These are phyloP conservation scores for Dichotomopilus funicola DNA, from an alignment of 2,329 filamentous ascomycete genomes.

Conservation along the genomic window DNA sequence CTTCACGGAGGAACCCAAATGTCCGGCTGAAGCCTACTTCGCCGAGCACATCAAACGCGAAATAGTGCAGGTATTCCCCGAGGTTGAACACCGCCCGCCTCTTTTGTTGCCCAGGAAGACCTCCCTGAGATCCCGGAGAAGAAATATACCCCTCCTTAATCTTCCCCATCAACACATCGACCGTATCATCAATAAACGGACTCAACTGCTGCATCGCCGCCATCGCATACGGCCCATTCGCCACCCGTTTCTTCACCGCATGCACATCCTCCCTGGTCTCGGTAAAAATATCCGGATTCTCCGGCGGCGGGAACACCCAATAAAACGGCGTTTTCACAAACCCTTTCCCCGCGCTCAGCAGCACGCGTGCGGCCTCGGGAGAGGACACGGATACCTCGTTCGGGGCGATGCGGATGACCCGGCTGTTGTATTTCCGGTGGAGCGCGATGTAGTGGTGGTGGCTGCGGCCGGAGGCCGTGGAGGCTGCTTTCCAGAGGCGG, in stretches of 20 bases:
- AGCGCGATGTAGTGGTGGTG: slow-evolving; percentile 39
- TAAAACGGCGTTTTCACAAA: slow-evolving; percentile 50
- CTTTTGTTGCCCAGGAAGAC: slow-evolving; percentile 27
- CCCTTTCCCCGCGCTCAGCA: slow-evolving; percentile 44
- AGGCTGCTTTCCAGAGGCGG: slow-evolving; percentile 38
- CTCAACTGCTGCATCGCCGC: slow-evolving; percentile 46
- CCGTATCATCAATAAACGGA: slow-evolving; percentile 46
- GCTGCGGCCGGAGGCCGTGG: slow-evolving; percentile 33
- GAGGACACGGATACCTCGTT: slow-evolving; percentile 43
- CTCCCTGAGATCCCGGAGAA: no score
- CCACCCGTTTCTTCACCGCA: slow-evolving; percentile 48
- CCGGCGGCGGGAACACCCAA: slow-evolving; percentile 47
- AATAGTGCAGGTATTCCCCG: slow-evolving; percentile 40
- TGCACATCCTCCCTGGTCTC: slow-evolving; percentile 49
- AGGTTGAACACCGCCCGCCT: slow-evolving; percentile 35
- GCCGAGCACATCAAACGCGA: slow-evolving; percentile 45
- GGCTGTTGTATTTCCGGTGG: slow-evolving; percentile 38
- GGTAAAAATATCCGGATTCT: slow-evolving; percentile 54
- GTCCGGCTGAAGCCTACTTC: slow-evolving; percentile 45
- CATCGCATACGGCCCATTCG: slow-evolving; percentile 48
- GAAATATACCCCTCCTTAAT: slow-evolving; percentile 28
- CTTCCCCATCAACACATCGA: slow-evolving; percentile 39
- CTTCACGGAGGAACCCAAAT: slow-evolving; percentile 47
- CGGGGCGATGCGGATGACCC: slow-evolving; percentile 43
- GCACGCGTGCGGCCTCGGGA: slow-evolving; percentile 38